Evolutionary conservation across 1,284 basidiomycete species (phyloP), one percentile per base, ranked within the genome.

Genomic region (Sporisorium graminicola): DNA sequence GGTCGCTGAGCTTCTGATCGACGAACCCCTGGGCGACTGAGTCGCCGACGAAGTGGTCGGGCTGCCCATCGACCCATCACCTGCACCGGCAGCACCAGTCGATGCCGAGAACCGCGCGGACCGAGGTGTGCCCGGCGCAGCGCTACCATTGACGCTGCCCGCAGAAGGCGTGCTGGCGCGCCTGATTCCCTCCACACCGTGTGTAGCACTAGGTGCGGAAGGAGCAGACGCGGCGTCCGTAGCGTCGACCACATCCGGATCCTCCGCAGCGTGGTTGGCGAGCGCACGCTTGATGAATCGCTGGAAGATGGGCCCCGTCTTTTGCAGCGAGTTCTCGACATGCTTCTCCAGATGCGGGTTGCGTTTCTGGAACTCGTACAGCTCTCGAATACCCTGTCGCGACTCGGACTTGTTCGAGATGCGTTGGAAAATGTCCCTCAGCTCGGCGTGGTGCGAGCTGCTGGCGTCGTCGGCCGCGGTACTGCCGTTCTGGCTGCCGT

Each of bases 341-440:
- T 92, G 91, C 5, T 90, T 88, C 81, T 91, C 90, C 85, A 95
- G 95, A 77, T 94, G 92, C 0, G 95, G 96, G 82, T 98, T 91
- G 31, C 91, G 91, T 86, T 96, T 96, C 80, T 97, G 87, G 88
- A 95, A 98, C 50, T 95, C 92, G 84, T 98, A 94, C 44, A 99
- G 88, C 78, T 95, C 94, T n/a, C 94, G 95, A 65, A 99, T 95
- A 5, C 94, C 94, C 8, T 91, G 92, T 20, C 92, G 92, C 9
- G 90, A 94, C 35, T 92, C 92, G 87, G 92, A 93, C 86, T 92
- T 94, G 78, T 69, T 84, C 31, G 92, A 94, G 69, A 96, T 95
- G 81, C 94, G 91, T 59, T 92, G 92, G 82, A 96, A 94, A 79
- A 96, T 96, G 31, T 90, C 90, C 52, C 92, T 90, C 59, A 94